Base-by-base conservation (phyloP, 306 rosid genomes). In the Luffa acutangula region DNA sequence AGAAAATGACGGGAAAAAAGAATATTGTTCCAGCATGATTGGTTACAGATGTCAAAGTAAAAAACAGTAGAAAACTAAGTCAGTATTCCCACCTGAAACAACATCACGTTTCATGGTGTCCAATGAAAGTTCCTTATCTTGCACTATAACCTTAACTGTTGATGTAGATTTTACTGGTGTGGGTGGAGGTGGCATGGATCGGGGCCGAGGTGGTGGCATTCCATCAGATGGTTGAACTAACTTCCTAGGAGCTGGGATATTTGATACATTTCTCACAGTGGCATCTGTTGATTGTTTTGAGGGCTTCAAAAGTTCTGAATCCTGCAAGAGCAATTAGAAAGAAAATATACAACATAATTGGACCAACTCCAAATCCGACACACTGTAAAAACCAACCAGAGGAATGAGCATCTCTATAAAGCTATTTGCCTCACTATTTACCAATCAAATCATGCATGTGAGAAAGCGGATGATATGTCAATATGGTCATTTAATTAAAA, bases 241-340 rank as follows among this genome's bases (percentile, higher is more conserved):
- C 89, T 88, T 95, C 96, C 86, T 93, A 67, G 97, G 96, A 80
- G 92, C 87, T 9, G 96, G 97, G 96, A 91, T 89, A 74, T 84
- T 89, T 12, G 93, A 89, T 78, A 87, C 80, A 89, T 88, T 90
- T 88, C 91, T 95, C 85, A 85, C 84, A 67, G 78, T 82, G 77
- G 71, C 56, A 85, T 80, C 87, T 37, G 82, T 83, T 69, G 70
- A 83, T 60, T 36, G 80, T 79, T 86, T 89, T 64, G 69, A 65
- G 74, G 86, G 76, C 83, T 83, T 86, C 62, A 34, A 60, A 76
- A 82, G 49, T 81, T 89, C 85, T 48, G 71, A 73, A 71, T 70
- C 91, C 99, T 95, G 91, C 12, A 84, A 91, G 77, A 81, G 77
- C 85, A 46, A 89, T 86, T 56, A 82, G 84, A 71, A 25, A 69